These are phyloP conservation scores for Calonectria crousiana DNA, from an alignment of 2,329 filamentous ascomycete species.

Conservation along the genomic window DNA sequence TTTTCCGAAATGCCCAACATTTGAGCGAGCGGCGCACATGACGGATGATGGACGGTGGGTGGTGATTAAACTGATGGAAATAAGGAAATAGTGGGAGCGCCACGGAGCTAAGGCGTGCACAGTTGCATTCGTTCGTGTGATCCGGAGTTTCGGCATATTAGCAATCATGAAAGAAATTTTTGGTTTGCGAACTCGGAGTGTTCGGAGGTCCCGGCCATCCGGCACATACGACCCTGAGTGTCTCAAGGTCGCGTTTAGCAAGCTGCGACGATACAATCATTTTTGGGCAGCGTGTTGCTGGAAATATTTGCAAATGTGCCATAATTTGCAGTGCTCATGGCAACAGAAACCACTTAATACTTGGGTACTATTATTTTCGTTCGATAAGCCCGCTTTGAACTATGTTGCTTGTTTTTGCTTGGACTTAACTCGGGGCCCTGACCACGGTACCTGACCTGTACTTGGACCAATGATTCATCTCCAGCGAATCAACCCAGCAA, in stretches of 20 bases:
- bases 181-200: not conserved
- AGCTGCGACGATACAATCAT: not conserved
- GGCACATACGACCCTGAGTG: not conserved
- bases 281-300: not conserved
- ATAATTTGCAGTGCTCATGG: not conserved
- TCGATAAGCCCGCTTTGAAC: not conserved
- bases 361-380: not conserved
- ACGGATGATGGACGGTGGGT: too few relatives aligned
- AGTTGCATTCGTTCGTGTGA: not conserved
- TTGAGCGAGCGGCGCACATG: not conserved
- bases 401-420: not conserved
- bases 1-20: not conserved
- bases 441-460: not conserved
- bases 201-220: slow-evolving; percentile 14
- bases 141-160: slow-evolving; percentile 9
- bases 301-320: not conserved
- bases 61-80: not conserved
- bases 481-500: slow-evolving; percentile 5
- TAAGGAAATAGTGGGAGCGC: not conserved
- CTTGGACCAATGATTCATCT: not conserved
- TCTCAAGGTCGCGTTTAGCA: not conserved
- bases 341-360: not conserved
- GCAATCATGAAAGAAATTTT: not conserved
- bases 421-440: not conserved
- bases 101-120: not conserved